Base-by-base conservation (phyloP, 805 yeast genomes). In the Candida silvicultrix region DNA sequence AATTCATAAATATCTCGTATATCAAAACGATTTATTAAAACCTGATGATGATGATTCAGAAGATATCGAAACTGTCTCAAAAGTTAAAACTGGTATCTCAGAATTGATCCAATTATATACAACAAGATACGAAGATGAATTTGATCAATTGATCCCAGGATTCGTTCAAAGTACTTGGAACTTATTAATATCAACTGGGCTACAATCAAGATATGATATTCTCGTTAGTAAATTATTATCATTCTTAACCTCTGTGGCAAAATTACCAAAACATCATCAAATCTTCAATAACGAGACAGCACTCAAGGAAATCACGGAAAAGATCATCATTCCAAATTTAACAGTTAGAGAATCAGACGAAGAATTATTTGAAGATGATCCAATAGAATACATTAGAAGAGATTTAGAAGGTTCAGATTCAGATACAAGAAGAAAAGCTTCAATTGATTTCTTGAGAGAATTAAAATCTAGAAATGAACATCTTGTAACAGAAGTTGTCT, bases 321-420 rank as follows among this genome's bases (percentile, higher is more conserved):
- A 85, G 55, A 85, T 94, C 51, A 81, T 94, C 43, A 72, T 94
- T 51, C 99, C 99, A 35, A 94, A 94, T 63, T 81, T 90, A 55
- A 77, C 82, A 11, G 74, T 94, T 49, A 80, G 98, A 58, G 92
- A 85, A 47, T 74, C 85, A 2, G 99, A 94, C 61, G 89, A 88
- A 58, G 99, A 95, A 64, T 65, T 83, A 50, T 92, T 94, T 64
- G 99, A 94, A 65, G 99, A 94, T 66, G 99, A 94, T 61, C 99
- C 99, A 34, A 84, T 94, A 45, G 95, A 88, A 57, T 94, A 75
- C 61, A 90, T 90, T 19, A 78, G 98, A 58, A 77, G 96, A 50
- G 99, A 94, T 64, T 71, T 95, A 40, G 99, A 95, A 66, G 98
- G 98, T 6, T 83, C 96, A 0, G 98, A 92, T 62, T 78, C 85